Base-by-base conservation (phyloP, 495 filamentous ascomycete genomes). In the Xylaria palmicola region DNA sequence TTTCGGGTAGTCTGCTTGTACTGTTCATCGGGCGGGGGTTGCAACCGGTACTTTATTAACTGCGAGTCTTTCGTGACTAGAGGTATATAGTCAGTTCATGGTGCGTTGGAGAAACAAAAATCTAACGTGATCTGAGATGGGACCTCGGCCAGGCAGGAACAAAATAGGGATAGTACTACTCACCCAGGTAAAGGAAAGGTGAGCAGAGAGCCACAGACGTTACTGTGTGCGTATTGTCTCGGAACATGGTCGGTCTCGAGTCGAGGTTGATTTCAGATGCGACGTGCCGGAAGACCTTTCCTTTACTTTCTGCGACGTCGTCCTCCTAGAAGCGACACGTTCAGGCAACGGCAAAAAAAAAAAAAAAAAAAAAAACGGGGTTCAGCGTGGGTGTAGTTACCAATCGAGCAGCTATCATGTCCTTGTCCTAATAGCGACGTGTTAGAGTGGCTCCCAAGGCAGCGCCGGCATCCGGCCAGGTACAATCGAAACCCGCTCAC, bases 301-400 rank as follows among this genome's bases (percentile, higher is more conserved):
- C 94, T 79, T 98, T 98, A 51, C 87, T 84, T 72, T 96, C 93
- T 26, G 95, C 93, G 43, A 92, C 92, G 72, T 97, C 94, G 75
- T 97, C 90, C 72, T 92, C 86, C 60, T 98, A 76, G 60, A 59
- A 27, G 32, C n/a, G 7, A 55, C 8, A 32, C 6, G 26, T 50
- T 59, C 51, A 59, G 56, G 43, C 41, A 1, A 34, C 17, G n/a
- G n/a, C 15, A n/a, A 47, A 26, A 59, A n/a, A n/a, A n/a, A n/a
- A n/a, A n/a, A n/a, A n/a, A n/a, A n/a, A n/a, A n/a, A n/a, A n/a
- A n/a, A n/a, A n/a, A n/a, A n/a, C n/a, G n/a, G 8, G n/a, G 45
- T n/a, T 19, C 1, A 24, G n/a, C 13, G 17, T 39, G 6, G 36
- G 36, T 39, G 34, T 51, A 40, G 13, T 59, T 59, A 59, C 56